phyloP scores from a whole-genome alignment of 2,329 filamentous ascomycete species.

The Nectriaceae sp. region DNA sequence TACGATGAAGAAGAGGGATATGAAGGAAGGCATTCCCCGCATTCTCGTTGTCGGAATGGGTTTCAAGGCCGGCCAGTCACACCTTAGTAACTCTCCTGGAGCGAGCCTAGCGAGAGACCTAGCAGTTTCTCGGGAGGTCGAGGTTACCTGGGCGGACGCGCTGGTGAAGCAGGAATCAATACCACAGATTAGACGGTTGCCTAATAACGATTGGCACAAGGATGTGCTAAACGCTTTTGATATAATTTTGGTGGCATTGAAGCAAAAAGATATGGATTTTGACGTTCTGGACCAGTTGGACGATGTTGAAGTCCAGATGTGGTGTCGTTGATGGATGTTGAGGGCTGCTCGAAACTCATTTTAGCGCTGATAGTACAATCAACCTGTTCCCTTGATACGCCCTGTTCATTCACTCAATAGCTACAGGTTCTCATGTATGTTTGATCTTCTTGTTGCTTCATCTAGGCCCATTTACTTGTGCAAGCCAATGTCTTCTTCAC shows the following conservation, averaged over 20 bases:
- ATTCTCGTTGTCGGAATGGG: slow-evolving; percentile 48
- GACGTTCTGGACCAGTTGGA: slow-evolving; percentile 35
- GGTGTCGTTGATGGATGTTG: neutral
- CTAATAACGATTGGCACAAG: slow-evolving; percentile 38
- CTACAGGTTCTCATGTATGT: too few species aligned
- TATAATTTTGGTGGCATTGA: slow-evolving; percentile 42
- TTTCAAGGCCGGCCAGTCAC: slow-evolving; percentile 49
- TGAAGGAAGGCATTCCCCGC: slow-evolving; percentile 14
- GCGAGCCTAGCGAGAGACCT: slow-evolving; percentile 40
- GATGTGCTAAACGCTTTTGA: slow-evolving; percentile 39
- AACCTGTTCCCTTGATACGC: too few species aligned
- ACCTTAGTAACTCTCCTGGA: slow-evolving; percentile 47
- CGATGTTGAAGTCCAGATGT: slow-evolving; percentile 38
- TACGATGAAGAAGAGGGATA: slow-evolving; percentile 17
- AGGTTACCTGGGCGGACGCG: slow-evolving; percentile 44
- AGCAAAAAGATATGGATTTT: slow-evolving; percentile 41
- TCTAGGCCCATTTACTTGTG: too few species aligned
- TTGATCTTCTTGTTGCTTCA: too few species aligned
- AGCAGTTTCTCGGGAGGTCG: slow-evolving; percentile 34
- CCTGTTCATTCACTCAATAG: too few species aligned
- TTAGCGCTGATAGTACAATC: too few species aligned
- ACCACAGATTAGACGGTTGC: slow-evolving; percentile 37
- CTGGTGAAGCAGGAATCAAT: slow-evolving; percentile 42
- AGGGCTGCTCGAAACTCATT: too few species aligned
- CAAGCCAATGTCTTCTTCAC: too few species aligned